phyloP scores from a whole-genome alignment of 225 moss, liverwort and hornwort genomes.

The Asterella californica region DNA sequence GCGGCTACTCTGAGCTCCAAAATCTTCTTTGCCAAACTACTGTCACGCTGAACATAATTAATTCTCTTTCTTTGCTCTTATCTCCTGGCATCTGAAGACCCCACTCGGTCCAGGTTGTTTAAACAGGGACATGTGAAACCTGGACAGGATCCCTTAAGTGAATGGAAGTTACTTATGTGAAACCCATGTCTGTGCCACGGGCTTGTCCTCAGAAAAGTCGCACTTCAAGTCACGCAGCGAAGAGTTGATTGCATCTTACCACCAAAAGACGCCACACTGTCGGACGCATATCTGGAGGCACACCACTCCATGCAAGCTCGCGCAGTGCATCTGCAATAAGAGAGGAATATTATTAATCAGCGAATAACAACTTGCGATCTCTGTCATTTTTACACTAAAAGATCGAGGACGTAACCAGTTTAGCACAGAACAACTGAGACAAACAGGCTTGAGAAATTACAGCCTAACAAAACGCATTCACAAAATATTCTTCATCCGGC shows the following conservation, averaged over 20 bases:
- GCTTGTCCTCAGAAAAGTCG: not conserved
- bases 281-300: conserved; percentile 83
- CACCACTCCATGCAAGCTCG: conserved; percentile 98
- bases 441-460: not conserved
- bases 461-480: not conserved
- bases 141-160: no score
- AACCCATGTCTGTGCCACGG: not conserved
- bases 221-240: not conserved
- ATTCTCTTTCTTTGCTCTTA: no score
- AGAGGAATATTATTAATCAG: not conserved
- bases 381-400: no score
- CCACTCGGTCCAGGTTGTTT: no score
- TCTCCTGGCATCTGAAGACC: no score
- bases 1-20: not conserved
- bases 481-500: no score
- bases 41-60: no score
- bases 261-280: conserved; percentile 93
- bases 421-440: not conserved
- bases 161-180: not conserved
- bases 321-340: conserved; percentile 71
- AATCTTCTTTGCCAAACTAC: no score
- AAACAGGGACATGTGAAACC: no score
- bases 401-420: not conserved
- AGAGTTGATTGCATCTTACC: conserved; percentile 42
- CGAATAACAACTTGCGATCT: no score